Conservation (phyloP, 352 stramenopile genomes). For the Phytophthora crassamura region DNA sequence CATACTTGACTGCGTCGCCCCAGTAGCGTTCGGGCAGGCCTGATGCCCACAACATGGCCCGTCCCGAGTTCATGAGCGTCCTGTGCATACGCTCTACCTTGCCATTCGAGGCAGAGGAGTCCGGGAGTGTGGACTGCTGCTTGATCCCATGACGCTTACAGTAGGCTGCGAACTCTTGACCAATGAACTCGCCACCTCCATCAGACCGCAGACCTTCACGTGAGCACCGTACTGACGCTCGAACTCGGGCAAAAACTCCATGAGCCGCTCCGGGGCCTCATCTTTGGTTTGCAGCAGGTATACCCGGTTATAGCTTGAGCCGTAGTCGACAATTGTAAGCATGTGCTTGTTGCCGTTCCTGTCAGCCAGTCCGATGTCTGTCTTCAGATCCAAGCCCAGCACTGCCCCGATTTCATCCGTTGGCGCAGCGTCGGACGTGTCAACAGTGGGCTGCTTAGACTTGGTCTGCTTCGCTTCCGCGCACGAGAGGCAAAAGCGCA, state of each 20-base stretch:
- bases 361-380: slow-evolving; percentile 2
- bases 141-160: background rate
- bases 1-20: background rate
- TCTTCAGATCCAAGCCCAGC: slow-evolving; percentile 19
- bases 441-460: background rate
- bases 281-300: slow-evolving; percentile 10
- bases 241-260: slow-evolving; percentile 1
- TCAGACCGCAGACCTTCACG: background rate
- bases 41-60: slow-evolving; percentile 7
- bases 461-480: slow-evolving; percentile 20
- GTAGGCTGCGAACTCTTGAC: background rate
- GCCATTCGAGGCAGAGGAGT: background rate
- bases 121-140: background rate
- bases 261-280: background rate
- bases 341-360: slow-evolving; percentile 14
- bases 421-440: slow-evolving; percentile 9
- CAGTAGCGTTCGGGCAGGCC: slow-evolving; percentile 2
- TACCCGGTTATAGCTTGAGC: slow-evolving; percentile 13
- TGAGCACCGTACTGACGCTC: background rate
- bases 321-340: slow-evolving; percentile 23
- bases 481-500: slow-evolving; percentile 9
- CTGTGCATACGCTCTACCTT: background rate
- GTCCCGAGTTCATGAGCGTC: background rate
- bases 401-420: slow-evolving; percentile 20
- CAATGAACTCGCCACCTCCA: slow-evolving; percentile 4